Evolutionary conservation across 805 yeast genomes (phyloP).

Genomic region (Starmerella sirachaensis): DNA sequence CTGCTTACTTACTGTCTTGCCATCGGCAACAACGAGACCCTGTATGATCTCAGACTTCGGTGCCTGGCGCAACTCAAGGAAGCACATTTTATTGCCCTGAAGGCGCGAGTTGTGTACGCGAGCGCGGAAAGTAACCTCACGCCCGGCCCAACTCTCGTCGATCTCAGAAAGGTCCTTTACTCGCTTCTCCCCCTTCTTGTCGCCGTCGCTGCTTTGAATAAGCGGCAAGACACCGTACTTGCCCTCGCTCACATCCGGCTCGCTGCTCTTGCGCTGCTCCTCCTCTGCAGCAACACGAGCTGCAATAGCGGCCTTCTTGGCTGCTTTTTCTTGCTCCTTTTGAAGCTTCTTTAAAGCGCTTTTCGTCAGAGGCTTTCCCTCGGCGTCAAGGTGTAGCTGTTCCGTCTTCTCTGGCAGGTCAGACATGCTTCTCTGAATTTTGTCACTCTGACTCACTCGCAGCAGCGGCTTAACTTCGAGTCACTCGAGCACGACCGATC

Average conservation of each 20-base stretch:
- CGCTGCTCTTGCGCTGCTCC: slow-evolving; percentile 64
- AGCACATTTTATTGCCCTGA: slow-evolving; percentile 91
- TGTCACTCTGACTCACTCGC: no score
- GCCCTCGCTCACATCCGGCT: slow-evolving; percentile 74
- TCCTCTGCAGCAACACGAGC: slow-evolving; percentile 76
- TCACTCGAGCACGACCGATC: no score
- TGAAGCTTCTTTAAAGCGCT: slow-evolving; percentile 91
- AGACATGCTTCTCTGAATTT: no score
- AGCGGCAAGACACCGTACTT: slow-evolving; percentile 85
- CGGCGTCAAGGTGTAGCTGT: slow-evolving; percentile 40
- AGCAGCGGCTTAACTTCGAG: no score
- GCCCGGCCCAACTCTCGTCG: slow-evolving; percentile 54
- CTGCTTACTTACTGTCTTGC: slow-evolving; percentile 69
- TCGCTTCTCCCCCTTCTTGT: slow-evolving; percentile 57
- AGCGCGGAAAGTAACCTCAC: slow-evolving; percentile 77
- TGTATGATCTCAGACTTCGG: slow-evolving; percentile 50
- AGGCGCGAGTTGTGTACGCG: slow-evolving; percentile 87
- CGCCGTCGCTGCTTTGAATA: slow-evolving; percentile 49
- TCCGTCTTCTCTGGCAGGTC: slow-evolving; percentile 17
- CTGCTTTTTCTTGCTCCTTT: slow-evolving; percentile 84
- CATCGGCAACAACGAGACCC: slow-evolving; percentile 68
- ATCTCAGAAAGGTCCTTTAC: slow-evolving; percentile 37
- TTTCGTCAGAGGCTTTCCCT: slow-evolving; percentile 81
- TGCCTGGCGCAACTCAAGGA: slow-evolving; percentile 87
- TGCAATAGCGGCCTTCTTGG: slow-evolving; percentile 85